Percentiles rank a stretch among this genome's conserved stretches.
Evolutionary conservation across 345 rosid species (phyloP).

Genomic region (Gynandropsis gynandra): DNA sequence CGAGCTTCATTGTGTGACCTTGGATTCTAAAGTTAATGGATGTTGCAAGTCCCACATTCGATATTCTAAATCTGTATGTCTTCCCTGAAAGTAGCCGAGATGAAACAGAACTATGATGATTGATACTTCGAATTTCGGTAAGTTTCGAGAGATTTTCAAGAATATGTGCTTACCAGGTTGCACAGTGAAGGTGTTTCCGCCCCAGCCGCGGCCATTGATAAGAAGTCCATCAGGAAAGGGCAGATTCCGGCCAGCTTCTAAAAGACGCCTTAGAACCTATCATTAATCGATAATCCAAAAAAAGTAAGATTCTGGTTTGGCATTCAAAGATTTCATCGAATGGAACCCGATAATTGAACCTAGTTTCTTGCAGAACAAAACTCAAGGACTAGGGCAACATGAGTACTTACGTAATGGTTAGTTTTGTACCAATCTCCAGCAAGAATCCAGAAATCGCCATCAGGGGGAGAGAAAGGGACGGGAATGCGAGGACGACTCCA

Average conservation of each 20-base stretch:
- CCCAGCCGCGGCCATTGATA: slow-evolving; percentile 89
- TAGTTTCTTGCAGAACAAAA: slow-evolving; percentile 9
- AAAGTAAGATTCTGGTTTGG: background rate
- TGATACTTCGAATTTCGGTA: too few relatives aligned
- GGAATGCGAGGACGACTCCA: slow-evolving; percentile 87
- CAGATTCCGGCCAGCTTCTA: slow-evolving; percentile 57
- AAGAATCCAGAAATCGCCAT: slow-evolving; percentile 58
- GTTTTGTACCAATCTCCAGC: slow-evolving; percentile 88
- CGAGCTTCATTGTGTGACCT: slow-evolving; percentile 70
- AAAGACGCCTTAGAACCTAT: slow-evolving; percentile 47
- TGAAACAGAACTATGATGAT: background rate
- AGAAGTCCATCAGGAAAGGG: slow-evolving; percentile 79
- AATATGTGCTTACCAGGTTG: slow-evolving; percentile 45
- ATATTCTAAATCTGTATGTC: slow-evolving; percentile 83
- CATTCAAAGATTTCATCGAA: background rate
- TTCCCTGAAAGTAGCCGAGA: slow-evolving; percentile 35
- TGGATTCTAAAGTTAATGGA: slow-evolving; percentile 82
- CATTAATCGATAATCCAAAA: background rate
- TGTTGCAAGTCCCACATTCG: slow-evolving; percentile 67
- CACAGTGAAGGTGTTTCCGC: slow-evolving; percentile 61
- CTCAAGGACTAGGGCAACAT: background rate
- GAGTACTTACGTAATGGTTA: slow-evolving; percentile 55
- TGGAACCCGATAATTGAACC: background rate
- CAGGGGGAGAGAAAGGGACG: slow-evolving; percentile 70
- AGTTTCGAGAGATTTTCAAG: background rate